Evolutionary conservation across 139 green algal species (phyloP), one percentile per base, ranked within the genome.

Genomic region (Chlamydomonas schloesseri): DNA sequence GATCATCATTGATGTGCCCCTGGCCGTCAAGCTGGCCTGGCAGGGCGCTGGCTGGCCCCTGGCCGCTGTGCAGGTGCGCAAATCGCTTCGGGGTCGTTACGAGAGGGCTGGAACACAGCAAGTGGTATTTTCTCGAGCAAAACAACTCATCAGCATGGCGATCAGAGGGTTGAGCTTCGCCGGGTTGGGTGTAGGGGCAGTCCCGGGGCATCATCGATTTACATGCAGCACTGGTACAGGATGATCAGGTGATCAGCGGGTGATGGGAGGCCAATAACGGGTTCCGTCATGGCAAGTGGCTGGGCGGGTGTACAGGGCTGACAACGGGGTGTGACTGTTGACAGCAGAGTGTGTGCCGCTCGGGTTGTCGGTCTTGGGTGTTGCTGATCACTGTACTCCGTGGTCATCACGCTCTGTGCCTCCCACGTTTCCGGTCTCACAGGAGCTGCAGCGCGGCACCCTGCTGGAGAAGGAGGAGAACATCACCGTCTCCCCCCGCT

Each of bases 1-100:
- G 96, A 98, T 98, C 93, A 99, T 99, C 93, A 98, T 99, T 73
- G 97, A 99, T 76, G 97, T 99, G 47, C 97, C 97, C 50, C 76
- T 96, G 69, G 97, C 97, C 6, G 55, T 97, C 24, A 89, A 89
- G 73, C 88, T 98, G 53, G 87, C 95, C 29, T 91, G 93, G 60
- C 74, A 95, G 89, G 95, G 95, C 73, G 83, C 90, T 36, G 93
- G 65, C 68, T 99, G 97, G 97, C 97, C 97, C 73, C 76, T 97
- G 87, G 86, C 78, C 42, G 94, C 93, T 3, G 81, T 92, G 24
- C 53, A 84, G 75, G 89, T 90, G 79, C 14, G 88, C 21, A 28
- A 34, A 8, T 5, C 2, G 18, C n/a, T 28, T 21, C 13, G 3
- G 65, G 14, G 31, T 5, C 9, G 21, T 11, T 3, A 24, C 15